These are phyloP conservation scores for Aspergillus bertholletiae DNA, from an alignment of 495 filamentous ascomycete species.

Conservation along the genomic window DNA sequence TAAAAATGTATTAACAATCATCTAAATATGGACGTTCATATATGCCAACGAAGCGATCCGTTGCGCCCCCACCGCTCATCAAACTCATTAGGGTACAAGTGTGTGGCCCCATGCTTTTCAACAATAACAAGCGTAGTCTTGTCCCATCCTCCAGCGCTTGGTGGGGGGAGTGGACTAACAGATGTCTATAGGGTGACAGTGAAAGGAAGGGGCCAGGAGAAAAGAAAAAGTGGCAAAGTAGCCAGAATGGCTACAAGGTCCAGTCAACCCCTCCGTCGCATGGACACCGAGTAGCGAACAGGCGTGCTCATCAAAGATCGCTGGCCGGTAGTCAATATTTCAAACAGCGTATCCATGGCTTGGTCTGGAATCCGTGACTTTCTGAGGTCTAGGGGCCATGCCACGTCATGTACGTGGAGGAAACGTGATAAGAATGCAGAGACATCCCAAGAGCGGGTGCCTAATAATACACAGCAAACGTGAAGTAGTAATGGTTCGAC, in stretches of 20 bases:
- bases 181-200: slow-evolving; percentile 14
- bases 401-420: neutral
- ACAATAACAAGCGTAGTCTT: slow-evolving; percentile 14
- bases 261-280: neutral
- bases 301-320: neutral
- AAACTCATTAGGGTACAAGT: slow-evolving; percentile 19
- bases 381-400: neutral
- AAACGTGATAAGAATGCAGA: slow-evolving; percentile 1
- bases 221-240: neutral
- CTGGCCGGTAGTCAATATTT: neutral
- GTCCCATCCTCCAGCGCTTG: slow-evolving; percentile 25
- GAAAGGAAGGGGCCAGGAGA: slow-evolving; percentile 8
- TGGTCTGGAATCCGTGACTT: slow-evolving; percentile 28
- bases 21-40: slow-evolving; percentile 16
- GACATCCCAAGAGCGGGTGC: slow-evolving; percentile 1
- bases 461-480: slow-evolving; percentile 17
- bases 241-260: neutral
- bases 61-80: slow-evolving; percentile 19
- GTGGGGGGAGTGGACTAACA: slow-evolving; percentile 16
- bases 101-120: slow-evolving; percentile 11
- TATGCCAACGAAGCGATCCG: slow-evolving; percentile 1
- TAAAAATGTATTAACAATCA: slow-evolving; percentile 12
- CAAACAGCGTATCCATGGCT: slow-evolving; percentile 30
- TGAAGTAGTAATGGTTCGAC: slow-evolving; percentile 12
- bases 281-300: neutral